Evolutionary conservation across 2,329 filamentous ascomycete species (phyloP), one percentile per base, ranked within the genome.

Genomic region (Colletotrichum agaves): DNA sequence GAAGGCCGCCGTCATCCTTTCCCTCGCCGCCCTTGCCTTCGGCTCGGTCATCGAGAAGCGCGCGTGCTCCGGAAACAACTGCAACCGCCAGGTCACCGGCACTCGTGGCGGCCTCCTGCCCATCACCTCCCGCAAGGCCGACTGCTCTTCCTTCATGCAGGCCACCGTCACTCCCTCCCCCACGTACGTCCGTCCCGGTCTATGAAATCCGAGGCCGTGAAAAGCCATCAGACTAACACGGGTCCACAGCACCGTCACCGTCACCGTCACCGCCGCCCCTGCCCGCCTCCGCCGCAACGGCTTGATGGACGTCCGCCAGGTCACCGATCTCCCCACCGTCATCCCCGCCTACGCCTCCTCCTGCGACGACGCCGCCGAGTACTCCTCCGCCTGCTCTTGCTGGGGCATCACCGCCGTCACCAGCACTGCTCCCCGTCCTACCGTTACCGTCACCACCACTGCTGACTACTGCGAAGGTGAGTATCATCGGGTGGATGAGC

Each of bases 81-180:
- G 81, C 77, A 81, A 81, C 75, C 80, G 81, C 55, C 78, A 80
- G 66, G 78, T 84, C 68, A 83, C 81, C 46, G 81, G 81, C 65
- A 83, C 80, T 61, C 76, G 79, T 23, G 72, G 69, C 17, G 79
- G 79, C 41, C 77, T 82, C 59, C 67, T 71, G 23, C 73, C 78
- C 64, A 62, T 78, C 39, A 73, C 74, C 44, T 73, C 73, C 37
- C 80, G 81, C 72, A 74, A 78, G 70, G 75, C 76, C 71, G 77
- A 79, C 74, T 83, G 81, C 75, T 74, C 77, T 61, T 80, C 75
- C 74, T 83, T 82, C 76, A 71, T 79, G 74, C 67, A 71, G 63
- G 78, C 78, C 58, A 78, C 78, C 59, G 77, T 83, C 65, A 79
- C 78, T 59, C 81, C 81, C 13, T 74, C 77, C 8, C 72, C 81